Evolutionary conservation across 352 stramenopile species (phyloP), one percentile per base, ranked within the genome.

Genomic region (Phytopythium aichiense): DNA sequence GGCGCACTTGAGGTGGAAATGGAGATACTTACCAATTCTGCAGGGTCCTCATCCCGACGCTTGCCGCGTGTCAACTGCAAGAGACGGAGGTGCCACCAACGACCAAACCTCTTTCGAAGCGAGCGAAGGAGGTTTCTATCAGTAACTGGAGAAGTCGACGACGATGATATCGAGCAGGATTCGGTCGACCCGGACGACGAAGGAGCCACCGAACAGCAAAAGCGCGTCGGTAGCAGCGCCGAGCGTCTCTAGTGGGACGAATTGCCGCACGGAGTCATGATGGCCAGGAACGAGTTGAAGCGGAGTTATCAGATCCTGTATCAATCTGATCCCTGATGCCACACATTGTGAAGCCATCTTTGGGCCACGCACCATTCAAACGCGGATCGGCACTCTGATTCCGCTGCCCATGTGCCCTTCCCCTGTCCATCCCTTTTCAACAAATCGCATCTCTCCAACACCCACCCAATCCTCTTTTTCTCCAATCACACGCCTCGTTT

Each of bases 161-260:
- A 51, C 22, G 53, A 72, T 13, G 60, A 35, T 25, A 57, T 71
- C 13, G 58, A 82, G 38, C 80, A 73, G 67, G 66, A 81, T 64
- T 52, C 64, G 1, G 67, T 64, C 9, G 46, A 30, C 25, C 25
- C 3, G 25, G 1, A 30, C 25, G 25, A 4, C 25, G 25, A 30
- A 30, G 25, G 25, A 30, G 25, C 25, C 25, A 3, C 25, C 25
- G 35, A 2, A 4, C 35, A 42, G 2, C 35, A 11, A 42, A 4
- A 3, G 1, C 4, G 35, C 35, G 35, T 15, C 35, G 35, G 35
- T 15, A 42, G 35, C 35, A 42, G 4, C 35, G 6, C 1, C 35
- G 35, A 42, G 13, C 35, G 35, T 11, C 35, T 42, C 35, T 1
- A 15, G 35, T 4, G 35, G 25, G 25, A 30, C 25, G 25, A 3